Evolutionary conservation across 257 asterid genomes (phyloP).

Genomic region (Asclepias syriaca): DNA sequence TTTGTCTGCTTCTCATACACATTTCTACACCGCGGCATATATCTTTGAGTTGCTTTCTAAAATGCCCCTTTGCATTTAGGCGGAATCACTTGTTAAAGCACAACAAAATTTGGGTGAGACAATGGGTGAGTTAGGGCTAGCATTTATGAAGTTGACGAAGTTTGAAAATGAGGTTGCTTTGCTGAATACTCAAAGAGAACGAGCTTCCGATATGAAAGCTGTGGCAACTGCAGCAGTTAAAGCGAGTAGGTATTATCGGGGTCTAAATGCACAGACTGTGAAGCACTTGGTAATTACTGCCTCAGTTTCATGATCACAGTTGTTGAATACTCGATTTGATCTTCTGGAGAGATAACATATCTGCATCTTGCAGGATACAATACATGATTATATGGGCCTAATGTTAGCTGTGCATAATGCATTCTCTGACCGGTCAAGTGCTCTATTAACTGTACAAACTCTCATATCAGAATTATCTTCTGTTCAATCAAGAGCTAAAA

Average conservation of each 20-base stretch:
- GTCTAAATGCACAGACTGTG: slow-evolving; percentile 61
- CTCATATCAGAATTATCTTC: slow-evolving; percentile 83
- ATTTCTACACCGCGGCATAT: not conserved
- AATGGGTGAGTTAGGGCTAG: slow-evolving; percentile 85
- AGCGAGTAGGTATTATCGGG: slow-evolving; percentile 81
- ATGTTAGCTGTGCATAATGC: slow-evolving; percentile 78
- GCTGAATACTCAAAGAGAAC: slow-evolving; percentile 54
- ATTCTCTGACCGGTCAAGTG: slow-evolving; percentile 91
- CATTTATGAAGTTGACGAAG: slow-evolving; percentile 75
- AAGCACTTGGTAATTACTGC: slow-evolving; percentile 68
- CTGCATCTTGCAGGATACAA: slow-evolving; percentile 49
- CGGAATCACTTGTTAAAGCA: slow-evolving; percentile 81
- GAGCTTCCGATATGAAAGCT: slow-evolving; percentile 75
- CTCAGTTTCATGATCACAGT: not conserved
- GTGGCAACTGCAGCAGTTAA: slow-evolving; percentile 88
- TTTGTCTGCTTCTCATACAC: not conserved
- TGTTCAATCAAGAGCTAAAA: slow-evolving; percentile 73
- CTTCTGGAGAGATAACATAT: not conserved
- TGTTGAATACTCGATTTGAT: slow-evolving; percentile 1
- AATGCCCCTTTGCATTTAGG: slow-evolving; percentile 36
- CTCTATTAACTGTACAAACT: slow-evolving; percentile 88
- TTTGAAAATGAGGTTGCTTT: slow-evolving; percentile 78
- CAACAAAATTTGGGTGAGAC: slow-evolving; percentile 89
- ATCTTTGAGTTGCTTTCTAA: not conserved
- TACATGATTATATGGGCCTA: slow-evolving; percentile 88